A percentile compares a stretch with the other conserved stretches of the same genome.
phyloP scores from a whole-genome alignment of 225 moss, liverwort and hornwort species.

The Asterella californica region DNA sequence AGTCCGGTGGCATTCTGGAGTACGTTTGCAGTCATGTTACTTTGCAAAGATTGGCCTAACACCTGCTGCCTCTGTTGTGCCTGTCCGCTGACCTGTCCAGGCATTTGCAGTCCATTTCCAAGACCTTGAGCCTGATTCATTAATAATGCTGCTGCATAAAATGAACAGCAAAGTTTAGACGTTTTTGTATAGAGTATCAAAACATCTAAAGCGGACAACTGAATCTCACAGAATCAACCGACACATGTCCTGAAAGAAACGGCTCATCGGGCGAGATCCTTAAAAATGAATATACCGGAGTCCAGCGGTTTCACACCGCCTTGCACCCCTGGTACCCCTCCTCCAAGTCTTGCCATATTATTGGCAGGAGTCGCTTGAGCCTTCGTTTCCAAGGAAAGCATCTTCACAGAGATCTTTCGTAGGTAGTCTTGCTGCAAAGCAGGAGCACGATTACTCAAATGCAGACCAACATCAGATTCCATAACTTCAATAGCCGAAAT shows the following conservation, averaged over 20 bases:
- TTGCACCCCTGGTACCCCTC: not conserved
- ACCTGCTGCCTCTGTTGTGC: slow-evolving; percentile 40
- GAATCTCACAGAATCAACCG: not conserved
- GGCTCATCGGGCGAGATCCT: not conserved
- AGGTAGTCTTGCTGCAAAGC: slow-evolving; percentile 67
- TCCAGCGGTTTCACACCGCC: not conserved
- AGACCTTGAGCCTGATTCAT: slow-evolving; percentile 39
- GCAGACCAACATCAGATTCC: not conserved
- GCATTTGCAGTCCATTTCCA: slow-evolving; percentile 26
- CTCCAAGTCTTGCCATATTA: slow-evolving; percentile 2
- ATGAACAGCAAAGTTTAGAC: not conserved
- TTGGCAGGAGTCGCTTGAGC: slow-evolving; percentile 29
- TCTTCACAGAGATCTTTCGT: slow-evolving; percentile 66
- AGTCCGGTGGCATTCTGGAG: slow-evolving; percentile 48
- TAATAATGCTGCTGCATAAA: slow-evolving; percentile 30
- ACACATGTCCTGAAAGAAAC: not conserved
- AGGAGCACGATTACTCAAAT: not conserved
- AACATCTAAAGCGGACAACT: not conserved
- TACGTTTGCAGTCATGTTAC: slow-evolving; percentile 34
- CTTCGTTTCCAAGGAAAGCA: slow-evolving; percentile 66
- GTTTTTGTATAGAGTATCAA: not conserved
- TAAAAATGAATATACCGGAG: not conserved
- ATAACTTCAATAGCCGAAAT: not conserved
- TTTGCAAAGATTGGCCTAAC: slow-evolving; percentile 40
- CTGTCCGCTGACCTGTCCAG: slow-evolving; percentile 33